A percentile compares a stretch with the other conserved stretches of the same genome.
These are phyloP conservation scores for Pseudogymnoascus sp. DNA, from an alignment of 2,329 filamentous ascomycete species.

Conservation along the genomic window DNA sequence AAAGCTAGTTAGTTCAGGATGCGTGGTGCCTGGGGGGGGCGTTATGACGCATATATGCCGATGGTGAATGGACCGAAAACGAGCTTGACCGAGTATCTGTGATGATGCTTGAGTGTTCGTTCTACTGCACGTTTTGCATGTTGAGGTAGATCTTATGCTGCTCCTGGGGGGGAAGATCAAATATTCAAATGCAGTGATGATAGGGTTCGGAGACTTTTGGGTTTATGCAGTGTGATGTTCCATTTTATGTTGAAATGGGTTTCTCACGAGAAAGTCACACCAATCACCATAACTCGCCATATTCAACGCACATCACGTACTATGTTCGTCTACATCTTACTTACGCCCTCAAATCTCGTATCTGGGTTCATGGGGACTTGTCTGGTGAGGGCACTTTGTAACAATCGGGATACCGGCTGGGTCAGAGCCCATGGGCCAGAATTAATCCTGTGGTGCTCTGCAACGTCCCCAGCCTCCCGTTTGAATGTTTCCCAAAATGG, in stretches of 20 bases:
- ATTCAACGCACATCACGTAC: background rate
- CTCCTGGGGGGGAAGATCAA: background rate
- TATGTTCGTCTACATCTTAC: background rate
- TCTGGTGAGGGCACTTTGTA: constrained; percentile 34
- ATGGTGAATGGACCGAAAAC: background rate
- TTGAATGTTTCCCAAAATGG: constrained; percentile 31
- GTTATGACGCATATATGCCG: background rate
- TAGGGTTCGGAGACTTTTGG: background rate
- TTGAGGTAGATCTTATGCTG: background rate
- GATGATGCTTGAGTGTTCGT: background rate
- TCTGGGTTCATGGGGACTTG: constrained; percentile 29
- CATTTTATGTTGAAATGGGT: background rate
- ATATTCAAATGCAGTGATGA: background rate
- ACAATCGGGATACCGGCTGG: constrained; percentile 30
- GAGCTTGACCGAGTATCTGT: background rate
- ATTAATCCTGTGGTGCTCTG: constrained; percentile 30
- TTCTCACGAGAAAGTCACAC: background rate
- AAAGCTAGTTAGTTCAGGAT: background rate
- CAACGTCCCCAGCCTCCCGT: constrained; percentile 26
- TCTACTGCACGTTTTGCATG: background rate
- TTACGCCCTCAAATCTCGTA: constrained; percentile 29
- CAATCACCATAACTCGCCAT: background rate
- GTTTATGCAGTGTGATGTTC: background rate
- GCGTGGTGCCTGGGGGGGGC: background rate
- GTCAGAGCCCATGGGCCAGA: constrained; percentile 30